These are phyloP conservation scores for Nevesoporus exiguus DNA, from an alignment of 768 basidiomycete species.

Conservation along the genomic window DNA sequence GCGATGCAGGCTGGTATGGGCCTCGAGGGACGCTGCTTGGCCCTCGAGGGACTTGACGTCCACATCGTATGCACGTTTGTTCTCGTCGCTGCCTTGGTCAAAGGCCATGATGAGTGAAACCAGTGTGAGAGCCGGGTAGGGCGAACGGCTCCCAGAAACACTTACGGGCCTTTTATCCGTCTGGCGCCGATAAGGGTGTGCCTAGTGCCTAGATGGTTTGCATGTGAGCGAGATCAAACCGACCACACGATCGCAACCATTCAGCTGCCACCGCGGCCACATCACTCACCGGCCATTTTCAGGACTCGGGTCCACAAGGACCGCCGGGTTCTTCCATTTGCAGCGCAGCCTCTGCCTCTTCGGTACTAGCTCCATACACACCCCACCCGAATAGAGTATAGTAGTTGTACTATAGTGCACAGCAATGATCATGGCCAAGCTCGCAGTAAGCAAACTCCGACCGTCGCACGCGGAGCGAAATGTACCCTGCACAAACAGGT, in stretches of 20 bases:
- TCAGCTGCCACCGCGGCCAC: neutral
- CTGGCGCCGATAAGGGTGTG: neutral
- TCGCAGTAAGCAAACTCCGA: too few species aligned
- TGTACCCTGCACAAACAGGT: too few species aligned
- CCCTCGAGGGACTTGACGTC: slow-evolving; percentile 11
- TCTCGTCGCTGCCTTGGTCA: neutral
- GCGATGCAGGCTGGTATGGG: slow-evolving; percentile 20
- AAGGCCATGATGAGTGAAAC: neutral
- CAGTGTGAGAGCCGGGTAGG: neutral
- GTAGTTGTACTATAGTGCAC: too few species aligned
- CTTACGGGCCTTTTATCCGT: neutral
- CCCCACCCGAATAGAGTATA: too few species aligned
- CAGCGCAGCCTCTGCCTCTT: too few species aligned
- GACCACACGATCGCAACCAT: neutral
- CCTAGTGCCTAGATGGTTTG: neutral
- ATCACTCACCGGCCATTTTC: neutral
- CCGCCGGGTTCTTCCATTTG: too few species aligned
- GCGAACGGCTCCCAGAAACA: neutral
- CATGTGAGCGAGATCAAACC: neutral
- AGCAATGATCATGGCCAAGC: too few species aligned
- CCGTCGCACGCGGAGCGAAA: too few species aligned
- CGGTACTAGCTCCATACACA: too few species aligned
- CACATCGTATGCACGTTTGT: neutral
- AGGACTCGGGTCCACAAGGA: too few species aligned
- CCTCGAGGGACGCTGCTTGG: neutral